Percentiles rank a stretch among this genome's conserved stretches.
These are phyloP conservation scores for Periglandula ipomoeae DNA, from an alignment of 2,329 filamentous ascomycete species.

Conservation along the genomic window DNA sequence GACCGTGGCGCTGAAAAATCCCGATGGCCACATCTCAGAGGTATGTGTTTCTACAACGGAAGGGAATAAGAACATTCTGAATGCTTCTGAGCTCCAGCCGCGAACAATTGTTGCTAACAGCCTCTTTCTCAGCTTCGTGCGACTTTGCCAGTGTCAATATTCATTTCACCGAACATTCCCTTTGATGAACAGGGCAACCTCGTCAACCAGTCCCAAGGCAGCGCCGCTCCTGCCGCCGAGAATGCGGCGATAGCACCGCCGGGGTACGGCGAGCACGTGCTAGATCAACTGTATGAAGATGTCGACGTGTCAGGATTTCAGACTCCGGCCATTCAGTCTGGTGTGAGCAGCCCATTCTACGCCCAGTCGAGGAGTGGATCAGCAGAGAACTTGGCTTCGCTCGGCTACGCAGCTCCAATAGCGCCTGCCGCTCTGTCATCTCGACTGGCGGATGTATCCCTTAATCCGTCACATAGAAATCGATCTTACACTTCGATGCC, in stretches of 20 bases:
- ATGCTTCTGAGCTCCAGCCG: background rate
- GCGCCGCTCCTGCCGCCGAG: constrained; percentile 37
- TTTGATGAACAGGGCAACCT: constrained; percentile 82
- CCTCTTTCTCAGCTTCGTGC: constrained; percentile 57
- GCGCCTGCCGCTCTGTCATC: constrained; percentile 49
- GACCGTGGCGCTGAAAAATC: constrained; percentile 84
- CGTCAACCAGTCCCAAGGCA: constrained; percentile 48
- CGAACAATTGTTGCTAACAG: background rate
- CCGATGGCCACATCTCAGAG: constrained; percentile 90
- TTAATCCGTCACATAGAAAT: constrained; percentile 37
- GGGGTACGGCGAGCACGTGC: constrained; percentile 78
- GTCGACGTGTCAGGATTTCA: constrained; percentile 75
- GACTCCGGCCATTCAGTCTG: constrained; percentile 61
- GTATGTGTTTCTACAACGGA: constrained; percentile 31
- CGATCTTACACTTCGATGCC: constrained; percentile 36
- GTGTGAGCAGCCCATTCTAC: constrained; percentile 74
- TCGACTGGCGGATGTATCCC: constrained; percentile 61
- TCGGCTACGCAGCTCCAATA: constrained; percentile 22
- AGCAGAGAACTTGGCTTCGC: constrained; percentile 63
- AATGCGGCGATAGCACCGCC: constrained; percentile 70
- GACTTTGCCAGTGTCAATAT: constrained; percentile 82
- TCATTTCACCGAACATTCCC: constrained; percentile 89
- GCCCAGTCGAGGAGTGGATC: constrained; percentile 66
- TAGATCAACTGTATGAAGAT: constrained; percentile 86
- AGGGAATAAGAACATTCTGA: background rate